Evolutionary conservation across 179 eudicot species (phyloP).

Genomic region (Silene coronaria): DNA sequence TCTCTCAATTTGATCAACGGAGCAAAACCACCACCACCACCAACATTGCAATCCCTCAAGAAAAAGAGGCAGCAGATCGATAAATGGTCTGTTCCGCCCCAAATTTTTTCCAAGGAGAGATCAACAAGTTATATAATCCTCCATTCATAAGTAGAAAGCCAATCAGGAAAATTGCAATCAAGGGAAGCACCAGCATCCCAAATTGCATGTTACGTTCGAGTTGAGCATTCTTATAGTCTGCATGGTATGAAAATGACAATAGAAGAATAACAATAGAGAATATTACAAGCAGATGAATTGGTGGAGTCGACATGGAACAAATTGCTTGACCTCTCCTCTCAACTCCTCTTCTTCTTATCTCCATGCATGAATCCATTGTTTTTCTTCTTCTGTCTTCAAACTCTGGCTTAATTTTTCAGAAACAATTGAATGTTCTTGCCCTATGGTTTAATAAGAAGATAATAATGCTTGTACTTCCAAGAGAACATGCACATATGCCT

Average conservation of each 20-base stretch:
- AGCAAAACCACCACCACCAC: conserved; percentile 22
- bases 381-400: not conserved
- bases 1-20: not conserved
- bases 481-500: conserved; percentile 4
- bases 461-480: not conserved
- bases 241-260: conserved; percentile 26
- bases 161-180: conserved; percentile 11
- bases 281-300: conserved; percentile 34
- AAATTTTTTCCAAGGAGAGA: conserved; percentile 8
- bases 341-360: conserved; percentile 18
- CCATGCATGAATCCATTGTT: conserved; percentile 7
- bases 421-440: not conserved
- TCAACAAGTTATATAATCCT: conserved; percentile 17
- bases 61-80: conserved; percentile 21
- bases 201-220: conserved; percentile 26
- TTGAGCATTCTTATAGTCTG: conserved; percentile 22
- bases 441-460: not conserved
- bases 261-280: conserved; percentile 32
- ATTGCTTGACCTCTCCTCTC: conserved; percentile 21
- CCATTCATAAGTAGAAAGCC: conserved; percentile 34
- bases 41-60: conserved; percentile 27
- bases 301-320: conserved; percentile 28
- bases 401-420: not conserved
- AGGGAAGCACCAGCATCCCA: conserved; percentile 23
- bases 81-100: not conserved